Evolutionary conservation across 2,329 filamentous ascomycete genomes (phyloP).

Genomic region (Aureobasidium pullulans): DNA sequence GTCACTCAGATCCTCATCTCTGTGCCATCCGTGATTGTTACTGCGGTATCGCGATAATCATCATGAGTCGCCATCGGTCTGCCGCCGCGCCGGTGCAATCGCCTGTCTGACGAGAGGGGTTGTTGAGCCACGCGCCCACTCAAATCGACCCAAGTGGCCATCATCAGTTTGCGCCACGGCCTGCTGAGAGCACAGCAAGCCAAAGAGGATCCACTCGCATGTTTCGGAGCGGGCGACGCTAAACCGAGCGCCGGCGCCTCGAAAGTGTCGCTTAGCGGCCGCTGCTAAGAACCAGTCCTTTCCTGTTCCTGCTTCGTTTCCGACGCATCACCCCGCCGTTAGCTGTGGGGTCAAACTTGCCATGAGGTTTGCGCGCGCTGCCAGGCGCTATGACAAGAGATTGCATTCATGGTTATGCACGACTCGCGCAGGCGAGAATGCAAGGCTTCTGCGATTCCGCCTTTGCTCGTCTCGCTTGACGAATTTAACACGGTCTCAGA

Average conservation of each 20-base stretch:
- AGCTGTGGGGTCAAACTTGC: slow-evolving; percentile 9
- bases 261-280: slow-evolving; percentile 12
- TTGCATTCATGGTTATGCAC: slow-evolving; percentile 1
- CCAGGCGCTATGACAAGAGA: slow-evolving; percentile 7
- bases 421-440: slow-evolving; percentile 10
- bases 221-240: slow-evolving; percentile 12
- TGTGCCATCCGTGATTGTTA: slow-evolving; percentile 10
- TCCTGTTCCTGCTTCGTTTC: slow-evolving; percentile 14
- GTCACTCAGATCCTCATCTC: not conserved
- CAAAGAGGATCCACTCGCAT: slow-evolving; percentile 9
- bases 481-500: not conserved
- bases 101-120: not conserved
- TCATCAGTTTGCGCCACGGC: slow-evolving; percentile 11
- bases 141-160: not conserved
- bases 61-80: not conserved
- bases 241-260: slow-evolving; percentile 6
- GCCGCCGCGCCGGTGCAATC: not conserved
- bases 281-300: not conserved
- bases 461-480: slow-evolving; percentile 1
- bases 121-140: slow-evolving; percentile 10
- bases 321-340: slow-evolving; percentile 13
- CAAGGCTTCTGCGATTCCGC: not conserved
- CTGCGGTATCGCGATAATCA: slow-evolving; percentile 5
- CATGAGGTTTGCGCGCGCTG: slow-evolving; percentile 12
- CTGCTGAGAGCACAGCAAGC: not conserved